A percentile compares a stretch with the other conserved stretches of the same genome.
Evolutionary conservation across 306 rosid species (phyloP).

Genomic region (Coriaria nepalensis): DNA sequence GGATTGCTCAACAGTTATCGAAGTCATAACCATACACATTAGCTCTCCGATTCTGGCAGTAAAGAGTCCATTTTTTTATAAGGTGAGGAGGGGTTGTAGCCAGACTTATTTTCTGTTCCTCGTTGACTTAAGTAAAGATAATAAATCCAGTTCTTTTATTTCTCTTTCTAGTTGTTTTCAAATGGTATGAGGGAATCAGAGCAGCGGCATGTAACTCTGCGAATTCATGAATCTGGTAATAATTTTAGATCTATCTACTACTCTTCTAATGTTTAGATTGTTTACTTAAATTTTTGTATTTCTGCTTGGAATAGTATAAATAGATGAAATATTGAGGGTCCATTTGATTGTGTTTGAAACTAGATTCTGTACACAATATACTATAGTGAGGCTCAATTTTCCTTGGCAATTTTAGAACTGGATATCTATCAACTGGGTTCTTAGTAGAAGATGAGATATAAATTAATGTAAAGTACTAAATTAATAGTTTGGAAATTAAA

Average conservation of each 20-base stretch:
- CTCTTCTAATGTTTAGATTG: too few relatives aligned
- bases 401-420: too few relatives aligned
- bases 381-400: too few relatives aligned
- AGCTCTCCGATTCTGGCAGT: conserved; percentile 47
- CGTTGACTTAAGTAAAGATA: background rate
- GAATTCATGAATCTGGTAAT: conserved; percentile 37
- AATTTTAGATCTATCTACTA: too few relatives aligned
- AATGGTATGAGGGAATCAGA: conserved; percentile 29
- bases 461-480: too few relatives aligned
- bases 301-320: background rate
- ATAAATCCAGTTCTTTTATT: conserved; percentile 1
- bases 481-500: too few relatives aligned
- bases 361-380: too few relatives aligned
- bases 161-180: conserved; percentile 25
- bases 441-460: too few relatives aligned
- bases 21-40: conserved; percentile 27
- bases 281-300: background rate
- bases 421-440: too few relatives aligned
- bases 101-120: conserved; percentile 4
- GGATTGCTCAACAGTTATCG: conserved; percentile 12
- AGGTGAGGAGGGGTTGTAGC: conserved; percentile 18
- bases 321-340: background rate
- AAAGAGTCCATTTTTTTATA: conserved; percentile 37
- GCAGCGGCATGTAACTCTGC: conserved; percentile 28
- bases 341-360: too few relatives aligned